Percentiles rank a stretch among this genome's conserved stretches.
These are phyloP conservation scores for Ramularia collo-cygni DNA, from an alignment of 2,329 filamentous ascomycete species.

Conservation along the genomic window DNA sequence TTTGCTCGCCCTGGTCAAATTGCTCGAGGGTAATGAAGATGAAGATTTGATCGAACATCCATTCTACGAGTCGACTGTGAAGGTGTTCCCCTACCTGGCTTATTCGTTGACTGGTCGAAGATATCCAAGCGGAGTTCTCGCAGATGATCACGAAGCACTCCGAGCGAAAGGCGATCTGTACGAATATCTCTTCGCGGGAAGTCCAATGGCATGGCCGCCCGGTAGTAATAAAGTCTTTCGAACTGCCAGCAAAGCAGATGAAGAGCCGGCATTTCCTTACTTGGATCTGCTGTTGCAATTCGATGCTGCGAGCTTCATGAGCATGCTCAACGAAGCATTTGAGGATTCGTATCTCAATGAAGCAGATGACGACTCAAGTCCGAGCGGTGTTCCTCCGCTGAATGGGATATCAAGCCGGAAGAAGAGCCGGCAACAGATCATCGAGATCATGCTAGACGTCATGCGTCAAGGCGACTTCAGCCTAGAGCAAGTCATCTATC, in stretches of 20 bases:
- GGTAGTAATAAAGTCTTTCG: constrained; percentile 54
- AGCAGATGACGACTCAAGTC: constrained; percentile 46
- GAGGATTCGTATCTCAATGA: constrained; percentile 87
- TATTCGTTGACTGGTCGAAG: constrained; percentile 82
- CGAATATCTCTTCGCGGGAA: constrained; percentile 86
- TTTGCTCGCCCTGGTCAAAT: constrained; percentile 58
- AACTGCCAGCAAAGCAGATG: constrained; percentile 47
- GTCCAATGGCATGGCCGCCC: constrained; percentile 67
- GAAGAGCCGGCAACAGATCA: constrained; percentile 82
- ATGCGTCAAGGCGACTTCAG: constrained; percentile 75
- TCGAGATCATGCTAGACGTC: constrained; percentile 83
- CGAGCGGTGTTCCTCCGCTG: constrained; percentile 20
- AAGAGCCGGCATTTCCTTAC: constrained; percentile 76
- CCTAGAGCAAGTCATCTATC: constrained; percentile 77
- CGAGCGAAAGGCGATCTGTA: constrained; percentile 84
- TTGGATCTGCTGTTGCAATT: constrained; percentile 78
- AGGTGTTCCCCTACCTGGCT: constrained; percentile 90
- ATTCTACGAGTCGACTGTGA: constrained; percentile 66
- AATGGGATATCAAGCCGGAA: constrained; percentile 23
- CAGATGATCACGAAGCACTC: constrained; percentile 65
- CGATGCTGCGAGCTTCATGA: constrained; percentile 86
- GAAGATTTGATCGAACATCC: constrained; percentile 40
- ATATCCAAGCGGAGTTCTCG: constrained; percentile 77
- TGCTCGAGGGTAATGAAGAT: constrained; percentile 49
- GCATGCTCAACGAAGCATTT: constrained; percentile 92